phyloP scores from a whole-genome alignment of 352 stramenopile species.

The Globisporangium viniferum region DNA sequence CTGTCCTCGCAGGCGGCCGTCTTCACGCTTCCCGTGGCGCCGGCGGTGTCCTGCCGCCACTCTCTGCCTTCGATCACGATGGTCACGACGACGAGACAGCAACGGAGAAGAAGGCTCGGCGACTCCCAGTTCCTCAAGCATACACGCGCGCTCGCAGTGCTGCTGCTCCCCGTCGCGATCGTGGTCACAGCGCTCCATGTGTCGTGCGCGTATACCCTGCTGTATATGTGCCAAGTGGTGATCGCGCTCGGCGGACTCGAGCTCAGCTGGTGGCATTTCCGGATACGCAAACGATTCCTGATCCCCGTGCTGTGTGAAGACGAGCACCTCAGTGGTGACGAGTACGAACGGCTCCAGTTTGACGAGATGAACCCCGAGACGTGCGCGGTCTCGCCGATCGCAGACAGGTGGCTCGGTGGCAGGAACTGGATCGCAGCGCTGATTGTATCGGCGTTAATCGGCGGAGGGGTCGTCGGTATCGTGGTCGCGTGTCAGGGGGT shows the following conservation, averaged over 20 bases:
- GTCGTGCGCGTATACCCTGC: conserved; percentile 28
- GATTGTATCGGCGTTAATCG: conserved; percentile 11
- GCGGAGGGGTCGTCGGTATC: conserved; percentile 13
- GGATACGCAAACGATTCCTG: conserved; percentile 50
- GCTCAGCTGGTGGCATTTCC: conserved; percentile 62
- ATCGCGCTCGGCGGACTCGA: conserved; percentile 40
- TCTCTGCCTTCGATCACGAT: neutral
- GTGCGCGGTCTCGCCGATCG: conserved; percentile 28
- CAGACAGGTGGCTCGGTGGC: conserved; percentile 20
- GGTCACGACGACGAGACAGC: neutral
- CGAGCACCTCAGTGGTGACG: conserved; percentile 15
- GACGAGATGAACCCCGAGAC: conserved; percentile 28
- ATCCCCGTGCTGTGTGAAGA: conserved; percentile 8
- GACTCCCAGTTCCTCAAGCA: neutral
- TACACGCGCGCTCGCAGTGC: conserved; percentile 8
- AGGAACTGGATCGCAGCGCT: conserved; percentile 18
- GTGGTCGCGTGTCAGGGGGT: conserved; percentile 6
- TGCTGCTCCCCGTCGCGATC: conserved; percentile 26
- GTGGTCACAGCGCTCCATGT: conserved; percentile 42
- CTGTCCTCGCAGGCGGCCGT: neutral
- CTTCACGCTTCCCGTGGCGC: neutral
- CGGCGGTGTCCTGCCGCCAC: neutral
- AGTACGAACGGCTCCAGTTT: conserved; percentile 23
- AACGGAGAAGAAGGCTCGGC: neutral
- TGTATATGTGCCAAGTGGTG: conserved; percentile 32